phyloP scores from a whole-genome alignment of 2,329 filamentous ascomycete genomes.

The Biscogniauxia marginata region DNA sequence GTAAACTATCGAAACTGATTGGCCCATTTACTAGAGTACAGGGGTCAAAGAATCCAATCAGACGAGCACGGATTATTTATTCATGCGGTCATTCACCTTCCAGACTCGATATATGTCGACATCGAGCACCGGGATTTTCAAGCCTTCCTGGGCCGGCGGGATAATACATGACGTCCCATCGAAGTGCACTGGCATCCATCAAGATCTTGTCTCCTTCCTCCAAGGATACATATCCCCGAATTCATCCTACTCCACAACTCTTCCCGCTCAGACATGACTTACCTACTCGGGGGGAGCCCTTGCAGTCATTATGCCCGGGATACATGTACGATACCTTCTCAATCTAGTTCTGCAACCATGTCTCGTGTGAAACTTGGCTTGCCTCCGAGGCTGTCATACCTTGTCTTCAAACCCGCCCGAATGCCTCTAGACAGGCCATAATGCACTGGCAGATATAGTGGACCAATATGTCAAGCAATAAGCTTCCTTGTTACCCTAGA shows the following conservation, averaged over 20 bases:
- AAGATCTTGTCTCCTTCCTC: constrained; percentile 7
- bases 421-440: neutral
- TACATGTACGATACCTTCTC: constrained; percentile 4
- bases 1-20: neutral
- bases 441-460: neutral
- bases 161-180: neutral
- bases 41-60: neutral
- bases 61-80: neutral
- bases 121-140: neutral
- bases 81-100: neutral
- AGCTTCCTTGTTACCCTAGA: constrained; percentile 4
- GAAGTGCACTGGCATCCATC: neutral
- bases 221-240: constrained; percentile 9
- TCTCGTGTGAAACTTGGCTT: neutral
- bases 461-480: constrained; percentile 2
- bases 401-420: neutral
- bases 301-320: neutral
- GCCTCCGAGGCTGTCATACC: neutral
- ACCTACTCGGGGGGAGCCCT: constrained; percentile 7
- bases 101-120: neutral
- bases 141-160: neutral
- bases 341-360: constrained; percentile 4
- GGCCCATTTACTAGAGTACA: neutral
- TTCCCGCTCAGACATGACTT: constrained; percentile 6
- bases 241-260: constrained; percentile 9